Evolutionary conservation across 2,329 filamentous ascomycete species (phyloP).

Genomic region (Fusarium foetens): DNA sequence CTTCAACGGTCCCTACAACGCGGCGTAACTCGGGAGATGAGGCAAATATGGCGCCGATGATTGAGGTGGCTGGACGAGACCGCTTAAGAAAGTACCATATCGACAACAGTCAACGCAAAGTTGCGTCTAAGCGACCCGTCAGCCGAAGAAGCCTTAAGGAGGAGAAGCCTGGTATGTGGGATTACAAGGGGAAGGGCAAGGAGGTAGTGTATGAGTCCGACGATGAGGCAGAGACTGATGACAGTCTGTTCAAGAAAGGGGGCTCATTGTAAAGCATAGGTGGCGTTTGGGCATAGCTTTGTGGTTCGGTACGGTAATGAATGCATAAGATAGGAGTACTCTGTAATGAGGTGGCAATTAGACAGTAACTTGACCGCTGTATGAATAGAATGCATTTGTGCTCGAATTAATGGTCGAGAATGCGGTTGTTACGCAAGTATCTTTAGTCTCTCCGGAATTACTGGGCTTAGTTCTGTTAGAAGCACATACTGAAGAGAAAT

Average conservation of each 20-base stretch:
- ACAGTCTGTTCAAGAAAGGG: conserved; percentile 48
- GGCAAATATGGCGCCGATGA: conserved; percentile 41
- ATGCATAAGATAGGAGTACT: conserved; percentile 38
- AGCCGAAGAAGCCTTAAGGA: conserved; percentile 58
- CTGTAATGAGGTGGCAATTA: conserved; percentile 30
- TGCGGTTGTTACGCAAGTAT: neutral
- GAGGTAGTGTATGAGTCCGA: conserved; percentile 53
- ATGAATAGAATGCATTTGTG: conserved; percentile 16
- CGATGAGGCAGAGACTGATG: conserved; percentile 48
- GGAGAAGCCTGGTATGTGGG: conserved; percentile 47
- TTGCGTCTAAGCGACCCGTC: conserved; percentile 48
- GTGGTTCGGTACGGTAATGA: conserved; percentile 14
- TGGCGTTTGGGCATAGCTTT: conserved; percentile 28
- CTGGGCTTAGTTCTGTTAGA: neutral
- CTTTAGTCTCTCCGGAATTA: neutral
- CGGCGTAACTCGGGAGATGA: conserved; percentile 62
- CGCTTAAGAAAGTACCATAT: conserved; percentile 42
- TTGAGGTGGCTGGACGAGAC: conserved; percentile 51
- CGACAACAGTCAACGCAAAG: conserved; percentile 41
- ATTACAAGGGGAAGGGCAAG: conserved; percentile 61
- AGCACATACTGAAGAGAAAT: neutral
- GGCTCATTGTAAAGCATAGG: conserved; percentile 54
- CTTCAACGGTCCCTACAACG: conserved; percentile 59
- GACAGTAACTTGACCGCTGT: conserved; percentile 28
- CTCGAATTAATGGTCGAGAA: neutral